phyloP scores from a whole-genome alignment of 805 yeast species.

The Pichia exigua region DNA sequence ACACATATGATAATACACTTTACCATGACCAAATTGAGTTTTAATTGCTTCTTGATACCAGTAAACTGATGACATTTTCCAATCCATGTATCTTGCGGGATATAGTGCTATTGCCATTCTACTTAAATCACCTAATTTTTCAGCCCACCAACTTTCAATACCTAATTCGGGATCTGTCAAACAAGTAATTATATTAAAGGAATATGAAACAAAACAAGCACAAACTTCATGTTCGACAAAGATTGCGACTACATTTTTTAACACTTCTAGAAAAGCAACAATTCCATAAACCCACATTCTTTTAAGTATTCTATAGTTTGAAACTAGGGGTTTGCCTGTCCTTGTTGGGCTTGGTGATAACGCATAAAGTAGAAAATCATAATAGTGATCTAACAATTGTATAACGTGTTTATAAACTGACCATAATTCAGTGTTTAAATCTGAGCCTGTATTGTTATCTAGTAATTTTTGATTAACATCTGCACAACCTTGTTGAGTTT shows the following conservation, averaged over 20 bases:
- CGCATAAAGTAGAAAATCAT: constrained; percentile 65
- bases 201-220: constrained; percentile 64
- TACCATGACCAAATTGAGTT: constrained; percentile 75
- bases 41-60: constrained; percentile 76
- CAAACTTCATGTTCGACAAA: constrained; percentile 71
- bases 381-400: constrained; percentile 59
- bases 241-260: constrained; percentile 64
- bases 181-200: constrained; percentile 53
- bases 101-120: constrained; percentile 84
- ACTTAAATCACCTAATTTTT: constrained; percentile 77
- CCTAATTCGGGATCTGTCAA: constrained; percentile 47
- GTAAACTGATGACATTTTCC: constrained; percentile 76
- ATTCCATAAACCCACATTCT: constrained; percentile 84
- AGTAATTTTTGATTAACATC: constrained; percentile 45
- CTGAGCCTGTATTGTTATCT: constrained; percentile 39
- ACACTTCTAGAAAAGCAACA: constrained; percentile 69
- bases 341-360: constrained; percentile 58
- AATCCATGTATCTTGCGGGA: constrained; percentile 72
- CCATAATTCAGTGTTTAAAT: constrained; percentile 58
- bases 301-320: constrained; percentile 68
- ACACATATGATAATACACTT: constrained; percentile 79
- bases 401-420: constrained; percentile 60
- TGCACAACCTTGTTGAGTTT: constrained; percentile 62
- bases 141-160: constrained; percentile 73
- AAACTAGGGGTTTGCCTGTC: constrained; percentile 71